phyloP scores from a whole-genome alignment of 1,284 basidiomycete species.

The Leccinum pachyderme region DNA sequence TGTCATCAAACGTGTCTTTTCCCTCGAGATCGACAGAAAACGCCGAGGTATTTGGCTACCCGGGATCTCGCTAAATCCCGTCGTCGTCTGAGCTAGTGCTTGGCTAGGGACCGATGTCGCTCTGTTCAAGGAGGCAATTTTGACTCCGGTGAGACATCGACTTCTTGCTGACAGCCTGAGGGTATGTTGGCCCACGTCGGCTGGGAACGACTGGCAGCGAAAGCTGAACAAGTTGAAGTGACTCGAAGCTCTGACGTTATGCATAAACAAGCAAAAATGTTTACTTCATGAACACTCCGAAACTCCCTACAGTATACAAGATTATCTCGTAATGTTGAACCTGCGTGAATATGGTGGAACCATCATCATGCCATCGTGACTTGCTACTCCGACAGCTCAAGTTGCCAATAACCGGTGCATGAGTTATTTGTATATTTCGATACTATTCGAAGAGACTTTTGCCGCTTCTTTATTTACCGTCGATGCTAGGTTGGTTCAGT shows the following conservation, averaged over 20 bases:
- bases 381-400: too few species aligned
- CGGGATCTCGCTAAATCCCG: background rate
- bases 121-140: background rate
- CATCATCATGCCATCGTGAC: too few species aligned
- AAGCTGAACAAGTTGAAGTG: background rate
- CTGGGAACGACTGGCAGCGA: background rate
- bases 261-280: constrained; percentile 13
- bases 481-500: too few species aligned
- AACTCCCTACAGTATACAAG: too few species aligned
- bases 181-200: background rate
- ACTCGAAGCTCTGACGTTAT: background rate
- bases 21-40: background rate
- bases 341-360: too few species aligned
- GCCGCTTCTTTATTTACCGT: too few species aligned
- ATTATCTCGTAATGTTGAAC: too few species aligned
- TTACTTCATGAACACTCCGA: too few species aligned
- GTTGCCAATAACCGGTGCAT: too few species aligned
- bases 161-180: background rate
- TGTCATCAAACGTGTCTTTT: background rate
- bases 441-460: too few species aligned
- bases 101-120: background rate
- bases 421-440: too few species aligned
- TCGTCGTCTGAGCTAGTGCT: background rate
- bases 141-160: constrained; percentile 1
- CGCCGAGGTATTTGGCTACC: background rate